These are phyloP conservation scores for Colletotrichum incanum DNA, from an alignment of 2,329 filamentous ascomycete species.

Conservation along the genomic window DNA sequence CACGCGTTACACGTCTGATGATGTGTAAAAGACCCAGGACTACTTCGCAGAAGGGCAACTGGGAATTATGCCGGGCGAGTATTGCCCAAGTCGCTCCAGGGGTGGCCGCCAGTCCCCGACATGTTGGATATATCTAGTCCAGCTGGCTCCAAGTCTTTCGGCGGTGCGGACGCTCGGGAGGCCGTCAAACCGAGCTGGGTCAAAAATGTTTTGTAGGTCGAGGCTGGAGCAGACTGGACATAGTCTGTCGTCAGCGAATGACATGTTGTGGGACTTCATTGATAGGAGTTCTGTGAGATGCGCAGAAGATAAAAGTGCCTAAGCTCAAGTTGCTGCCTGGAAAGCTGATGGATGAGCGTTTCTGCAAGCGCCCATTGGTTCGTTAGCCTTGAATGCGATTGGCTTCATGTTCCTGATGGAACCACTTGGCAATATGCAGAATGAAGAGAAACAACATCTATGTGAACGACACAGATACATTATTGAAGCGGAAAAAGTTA, in stretches of 20 bases:
- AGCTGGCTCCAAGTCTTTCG: slow-evolving; percentile 1
- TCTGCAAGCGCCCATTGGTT: not conserved
- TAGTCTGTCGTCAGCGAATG: slow-evolving; percentile 11
- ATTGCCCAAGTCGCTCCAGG: not conserved
- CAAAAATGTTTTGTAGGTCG: not conserved
- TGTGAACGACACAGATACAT: not conserved
- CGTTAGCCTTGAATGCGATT: not conserved
- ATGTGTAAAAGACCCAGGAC: not conserved
- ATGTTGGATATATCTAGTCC: slow-evolving; percentile 25
- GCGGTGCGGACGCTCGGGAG: not conserved
- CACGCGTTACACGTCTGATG: not conserved
- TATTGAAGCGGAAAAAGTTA: not conserved
- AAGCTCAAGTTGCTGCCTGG: not conserved
- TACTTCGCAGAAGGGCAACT: slow-evolving; percentile 23
- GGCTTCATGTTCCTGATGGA: not conserved
- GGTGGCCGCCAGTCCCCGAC: slow-evolving; percentile 10
- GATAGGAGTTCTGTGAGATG: not conserved
- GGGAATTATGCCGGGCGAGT: slow-evolving; percentile 6
- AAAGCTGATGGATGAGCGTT: not conserved
- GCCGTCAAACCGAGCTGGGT: not conserved
- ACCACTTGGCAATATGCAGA: not conserved
- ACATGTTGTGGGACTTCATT: slow-evolving; percentile 1
- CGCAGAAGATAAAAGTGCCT: not conserved
- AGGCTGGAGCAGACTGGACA: slow-evolving; percentile 22
- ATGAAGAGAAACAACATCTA: not conserved